phyloP scores from a whole-genome alignment of 257 asterid genomes.

The Avicennia marina region DNA sequence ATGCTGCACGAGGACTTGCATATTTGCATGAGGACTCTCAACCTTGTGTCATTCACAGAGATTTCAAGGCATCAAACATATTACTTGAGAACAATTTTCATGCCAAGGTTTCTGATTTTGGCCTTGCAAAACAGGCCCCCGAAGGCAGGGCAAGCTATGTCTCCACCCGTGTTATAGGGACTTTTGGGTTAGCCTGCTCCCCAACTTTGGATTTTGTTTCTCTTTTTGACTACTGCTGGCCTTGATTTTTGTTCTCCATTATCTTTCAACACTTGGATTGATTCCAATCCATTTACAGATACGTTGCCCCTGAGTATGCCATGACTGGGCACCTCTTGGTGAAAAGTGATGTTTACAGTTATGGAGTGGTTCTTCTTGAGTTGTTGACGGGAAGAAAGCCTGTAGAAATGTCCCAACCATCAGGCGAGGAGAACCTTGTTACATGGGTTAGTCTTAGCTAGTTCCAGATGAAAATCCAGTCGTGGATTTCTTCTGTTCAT shows the following conservation, averaged over 20 bases:
- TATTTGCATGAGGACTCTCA: conserved; percentile 98
- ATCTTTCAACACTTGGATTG: neutral
- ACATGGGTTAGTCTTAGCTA: conserved; percentile 76
- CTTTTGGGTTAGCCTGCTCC: conserved; percentile 73
- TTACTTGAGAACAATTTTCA: conserved; percentile 85
- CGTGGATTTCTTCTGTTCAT: too few relatives aligned
- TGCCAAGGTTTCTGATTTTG: conserved; percentile 98
- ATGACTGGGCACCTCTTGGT: conserved; percentile 98
- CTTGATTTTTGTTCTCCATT: neutral
- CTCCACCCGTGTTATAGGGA: conserved; percentile 99
- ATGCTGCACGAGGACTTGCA: conserved; percentile 98
- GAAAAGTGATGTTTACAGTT: conserved; percentile 97
- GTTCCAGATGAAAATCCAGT: too few relatives aligned
- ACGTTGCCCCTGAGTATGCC: conserved; percentile 98
- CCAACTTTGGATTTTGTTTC: too few relatives aligned
- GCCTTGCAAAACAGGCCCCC: conserved; percentile 95
- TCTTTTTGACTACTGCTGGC: neutral
- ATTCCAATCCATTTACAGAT: conserved; percentile 38
- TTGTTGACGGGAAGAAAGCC: conserved; percentile 91
- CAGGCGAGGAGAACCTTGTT: conserved; percentile 96
- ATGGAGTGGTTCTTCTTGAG: conserved; percentile 96
- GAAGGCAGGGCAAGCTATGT: conserved; percentile 88
- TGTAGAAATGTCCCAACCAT: conserved; percentile 93
- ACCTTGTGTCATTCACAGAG: conserved; percentile 97
- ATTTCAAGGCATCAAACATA: conserved; percentile 94